Conservation (phyloP, 139 green algal species). For the Nannochloris sp. region DNA sequence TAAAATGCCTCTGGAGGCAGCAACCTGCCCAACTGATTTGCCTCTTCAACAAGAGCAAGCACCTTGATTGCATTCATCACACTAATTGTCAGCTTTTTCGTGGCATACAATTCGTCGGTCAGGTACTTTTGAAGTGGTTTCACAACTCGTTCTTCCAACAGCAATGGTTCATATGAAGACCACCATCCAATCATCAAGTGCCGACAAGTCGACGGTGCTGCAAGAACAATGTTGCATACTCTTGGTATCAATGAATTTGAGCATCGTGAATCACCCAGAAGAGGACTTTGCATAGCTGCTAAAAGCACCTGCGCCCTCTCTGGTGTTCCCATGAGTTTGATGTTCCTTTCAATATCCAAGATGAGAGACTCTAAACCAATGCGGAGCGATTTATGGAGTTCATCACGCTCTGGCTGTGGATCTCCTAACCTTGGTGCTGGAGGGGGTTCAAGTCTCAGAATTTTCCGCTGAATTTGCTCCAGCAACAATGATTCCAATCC, state of each 20-base stretch:
- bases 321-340: conserved; percentile 57
- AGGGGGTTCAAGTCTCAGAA: conserved; percentile 51
- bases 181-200: conserved; percentile 79
- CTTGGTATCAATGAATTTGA: conserved; percentile 61
- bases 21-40: conserved; percentile 56
- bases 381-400: conserved; percentile 46
- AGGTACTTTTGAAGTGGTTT: conserved; percentile 61
- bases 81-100: conserved; percentile 75
- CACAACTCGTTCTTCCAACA: conserved; percentile 61
- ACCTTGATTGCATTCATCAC: conserved; percentile 89
- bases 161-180: conserved; percentile 59
- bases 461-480: conserved; percentile 47
- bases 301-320: conserved; percentile 68
- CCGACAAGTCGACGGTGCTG: conserved; percentile 43
- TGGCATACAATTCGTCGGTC: conserved; percentile 69
- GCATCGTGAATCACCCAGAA: conserved; percentile 56
- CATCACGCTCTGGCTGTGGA: conserved; percentile 55
- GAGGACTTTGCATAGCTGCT: conserved; percentile 62
- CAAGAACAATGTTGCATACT: conserved; percentile 60
- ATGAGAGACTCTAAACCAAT: conserved; percentile 48
- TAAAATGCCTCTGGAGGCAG: conserved; percentile 83
- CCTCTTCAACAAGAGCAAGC: conserved; percentile 69
- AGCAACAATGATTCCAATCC: conserved; percentile 62
- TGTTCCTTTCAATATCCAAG: conserved; percentile 57
- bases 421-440: conserved; percentile 40